These are phyloP conservation scores for Mortierella sp. DNA, from an alignment of 371 early-diverging fungal species.

Conservation along the genomic window DNA sequence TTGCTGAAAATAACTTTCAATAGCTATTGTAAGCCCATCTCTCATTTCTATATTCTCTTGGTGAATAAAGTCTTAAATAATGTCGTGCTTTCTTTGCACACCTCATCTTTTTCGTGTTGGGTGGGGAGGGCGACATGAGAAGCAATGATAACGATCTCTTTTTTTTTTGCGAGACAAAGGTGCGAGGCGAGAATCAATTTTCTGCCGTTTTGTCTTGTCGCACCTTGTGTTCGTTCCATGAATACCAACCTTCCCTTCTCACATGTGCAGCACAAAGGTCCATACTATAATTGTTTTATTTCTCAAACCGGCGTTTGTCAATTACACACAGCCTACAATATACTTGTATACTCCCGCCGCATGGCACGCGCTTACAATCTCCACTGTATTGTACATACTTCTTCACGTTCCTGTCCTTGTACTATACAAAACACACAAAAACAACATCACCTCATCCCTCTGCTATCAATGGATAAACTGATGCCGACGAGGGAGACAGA, in stretches of 20 bases:
- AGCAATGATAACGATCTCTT: not conserved
- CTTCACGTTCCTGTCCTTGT: not conserved
- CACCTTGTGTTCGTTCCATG: not conserved
- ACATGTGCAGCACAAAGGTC: not conserved
- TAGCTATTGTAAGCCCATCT: not conserved
- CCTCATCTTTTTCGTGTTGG: not conserved
- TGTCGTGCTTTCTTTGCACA: not conserved
- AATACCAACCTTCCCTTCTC: not conserved
- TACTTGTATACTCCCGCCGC: not conserved
- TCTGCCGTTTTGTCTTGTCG: not conserved
- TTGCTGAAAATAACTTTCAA: conserved; percentile 3
- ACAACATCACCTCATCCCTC: not conserved
- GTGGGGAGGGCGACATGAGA: not conserved
- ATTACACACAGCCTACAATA: too few species aligned
- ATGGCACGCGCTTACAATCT: not conserved
- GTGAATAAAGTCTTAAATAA: not conserved
- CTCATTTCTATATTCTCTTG: not conserved
- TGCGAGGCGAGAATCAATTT: too few species aligned
- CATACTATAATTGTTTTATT: not conserved
- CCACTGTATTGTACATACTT: not conserved
- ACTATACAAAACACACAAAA: not conserved
- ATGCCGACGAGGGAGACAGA: not conserved
- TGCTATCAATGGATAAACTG: not conserved
- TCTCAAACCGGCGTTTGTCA: not conserved
- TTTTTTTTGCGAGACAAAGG: too few species aligned